Conservation (phyloP, 129 eudicot genomes). For the Ambrosia artemisiifolia region DNA sequence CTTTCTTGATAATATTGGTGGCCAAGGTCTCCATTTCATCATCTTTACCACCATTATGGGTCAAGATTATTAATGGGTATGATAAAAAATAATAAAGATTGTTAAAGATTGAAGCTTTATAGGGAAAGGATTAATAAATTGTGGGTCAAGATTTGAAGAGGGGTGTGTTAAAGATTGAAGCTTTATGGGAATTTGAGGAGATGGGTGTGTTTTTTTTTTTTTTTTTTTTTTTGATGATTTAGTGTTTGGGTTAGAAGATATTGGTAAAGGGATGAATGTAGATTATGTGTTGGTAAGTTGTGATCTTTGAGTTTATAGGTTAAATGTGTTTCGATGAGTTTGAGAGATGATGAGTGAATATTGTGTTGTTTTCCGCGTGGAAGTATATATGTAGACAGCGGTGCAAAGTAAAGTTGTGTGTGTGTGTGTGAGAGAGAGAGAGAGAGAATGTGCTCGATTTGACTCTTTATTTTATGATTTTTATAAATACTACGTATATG, state of each 20-base stretch:
- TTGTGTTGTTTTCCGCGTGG: slow-evolving; percentile 26
- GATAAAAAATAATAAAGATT: not conserved
- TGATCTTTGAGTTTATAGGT: slow-evolving; percentile 19
- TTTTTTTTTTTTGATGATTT: not conserved
- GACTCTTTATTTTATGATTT: not conserved
- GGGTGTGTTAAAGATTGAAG: not conserved
- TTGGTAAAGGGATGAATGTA: slow-evolving; percentile 17
- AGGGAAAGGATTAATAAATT: slow-evolving; percentile 20
- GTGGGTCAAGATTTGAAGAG: not conserved
- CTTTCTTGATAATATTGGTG: slow-evolving; percentile 65
- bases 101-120: not conserved
- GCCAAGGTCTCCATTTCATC: slow-evolving; percentile 98
- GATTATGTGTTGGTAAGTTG: not conserved
- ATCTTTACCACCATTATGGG: slow-evolving; percentile 78
- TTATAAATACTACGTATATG: too few species aligned
- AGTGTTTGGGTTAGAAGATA: not conserved
- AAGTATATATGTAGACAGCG: slow-evolving; percentile 21
- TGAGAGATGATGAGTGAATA: slow-evolving; percentile 18
- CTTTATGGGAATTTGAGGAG: not conserved
- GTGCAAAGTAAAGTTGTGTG: slow-evolving; percentile 36
- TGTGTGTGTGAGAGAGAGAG: too few species aligned
- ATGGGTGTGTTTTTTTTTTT: slow-evolving; percentile 11
- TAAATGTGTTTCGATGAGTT: not conserved
- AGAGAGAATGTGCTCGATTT: slow-evolving; percentile 1
- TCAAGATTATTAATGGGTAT: not conserved